These are phyloP conservation scores for Pochonia chlamydosporia DNA, from an alignment of 2,329 filamentous ascomycete species.

Conservation along the genomic window DNA sequence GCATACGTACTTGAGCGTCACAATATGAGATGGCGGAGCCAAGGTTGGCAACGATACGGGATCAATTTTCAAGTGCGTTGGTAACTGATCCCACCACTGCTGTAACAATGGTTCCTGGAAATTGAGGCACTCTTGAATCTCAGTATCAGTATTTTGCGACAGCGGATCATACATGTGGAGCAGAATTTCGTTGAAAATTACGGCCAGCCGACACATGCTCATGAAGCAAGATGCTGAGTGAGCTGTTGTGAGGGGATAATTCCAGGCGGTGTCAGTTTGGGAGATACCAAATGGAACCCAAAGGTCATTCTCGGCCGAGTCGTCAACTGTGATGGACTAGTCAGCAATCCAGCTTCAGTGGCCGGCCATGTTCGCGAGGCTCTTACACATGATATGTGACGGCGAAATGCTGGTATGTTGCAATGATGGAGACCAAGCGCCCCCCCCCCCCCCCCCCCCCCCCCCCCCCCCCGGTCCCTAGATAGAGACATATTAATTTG, in stretches of 20 bases:
- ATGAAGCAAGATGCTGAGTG: slow-evolving; percentile 56
- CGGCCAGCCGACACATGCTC: slow-evolving; percentile 50
- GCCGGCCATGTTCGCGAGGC: no score
- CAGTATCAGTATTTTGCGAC: slow-evolving; percentile 44
- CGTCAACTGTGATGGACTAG: slow-evolving; percentile 53
- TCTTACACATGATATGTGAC: slow-evolving; percentile 47
- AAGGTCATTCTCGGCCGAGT: slow-evolving; percentile 50
- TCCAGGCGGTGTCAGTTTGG: slow-evolving; percentile 37
- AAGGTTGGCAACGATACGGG: slow-evolving; percentile 42
- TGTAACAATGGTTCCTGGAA: slow-evolving; percentile 44
- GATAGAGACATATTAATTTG: slow-evolving; percentile 55
- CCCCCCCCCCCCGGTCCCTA: no score
- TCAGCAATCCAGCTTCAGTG: no score
- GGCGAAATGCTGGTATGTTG: slow-evolving; percentile 51
- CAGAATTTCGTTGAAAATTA: slow-evolving; percentile 54
- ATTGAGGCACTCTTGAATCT: slow-evolving; percentile 46
- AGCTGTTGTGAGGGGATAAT: slow-evolving; percentile 50
- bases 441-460: no score
- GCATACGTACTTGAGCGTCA: slow-evolving; percentile 48
- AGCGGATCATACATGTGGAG: slow-evolving; percentile 55
- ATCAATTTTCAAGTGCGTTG: slow-evolving; percentile 45
- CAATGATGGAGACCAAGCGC: slow-evolving; percentile 48
- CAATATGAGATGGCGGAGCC: slow-evolving; percentile 53
- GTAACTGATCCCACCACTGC: slow-evolving; percentile 52
- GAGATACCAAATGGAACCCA: slow-evolving; percentile 53